These are phyloP conservation scores for Globisporangium paroecandrum DNA, from an alignment of 352 stramenopile species.

Conservation along the genomic window DNA sequence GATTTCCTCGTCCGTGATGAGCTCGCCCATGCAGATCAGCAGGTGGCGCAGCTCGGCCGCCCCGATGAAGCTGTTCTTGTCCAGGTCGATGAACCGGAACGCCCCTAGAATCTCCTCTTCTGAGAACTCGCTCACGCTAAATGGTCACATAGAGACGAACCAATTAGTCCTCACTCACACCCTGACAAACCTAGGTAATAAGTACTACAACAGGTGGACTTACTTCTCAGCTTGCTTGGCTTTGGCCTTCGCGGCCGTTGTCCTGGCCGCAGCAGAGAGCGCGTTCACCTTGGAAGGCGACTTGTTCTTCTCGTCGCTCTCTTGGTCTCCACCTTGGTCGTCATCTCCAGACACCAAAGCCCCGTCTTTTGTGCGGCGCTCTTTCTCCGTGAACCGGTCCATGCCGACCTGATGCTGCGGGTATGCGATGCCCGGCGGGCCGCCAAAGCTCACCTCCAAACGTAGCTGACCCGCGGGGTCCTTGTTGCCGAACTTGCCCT, in stretches of 20 bases:
- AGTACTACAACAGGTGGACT: neutral
- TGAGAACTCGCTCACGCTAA: slow-evolving; percentile 68
- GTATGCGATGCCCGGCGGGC: slow-evolving; percentile 75
- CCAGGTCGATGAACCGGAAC: slow-evolving; percentile 92
- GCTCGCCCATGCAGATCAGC: slow-evolving; percentile 94
- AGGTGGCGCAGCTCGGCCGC: slow-evolving; percentile 91
- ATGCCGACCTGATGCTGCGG: slow-evolving; percentile 88
- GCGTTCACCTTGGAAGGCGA: slow-evolving; percentile 14
- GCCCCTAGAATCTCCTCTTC: slow-evolving; percentile 91
- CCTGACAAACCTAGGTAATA: neutral
- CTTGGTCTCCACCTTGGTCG: neutral
- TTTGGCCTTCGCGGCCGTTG: slow-evolving; percentile 10
- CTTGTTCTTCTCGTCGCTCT: neutral
- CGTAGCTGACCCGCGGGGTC: slow-evolving; percentile 84
- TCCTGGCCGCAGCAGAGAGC: slow-evolving; percentile 19
- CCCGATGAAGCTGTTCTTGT: slow-evolving; percentile 93
- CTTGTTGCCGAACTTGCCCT: slow-evolving; percentile 86
- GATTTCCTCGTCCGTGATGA: slow-evolving; percentile 94
- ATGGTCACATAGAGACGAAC: neutral
- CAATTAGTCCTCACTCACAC: neutral
- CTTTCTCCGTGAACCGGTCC: slow-evolving; percentile 69
- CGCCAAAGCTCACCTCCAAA: slow-evolving; percentile 86
- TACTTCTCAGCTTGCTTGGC: slow-evolving; percentile 32
- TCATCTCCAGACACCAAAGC: slow-evolving; percentile 9
- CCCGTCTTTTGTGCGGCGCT: slow-evolving; percentile 69